These are phyloP conservation scores for Daldinia vernicosa DNA, from an alignment of 495 filamentous ascomycete species.

Conservation along the genomic window DNA sequence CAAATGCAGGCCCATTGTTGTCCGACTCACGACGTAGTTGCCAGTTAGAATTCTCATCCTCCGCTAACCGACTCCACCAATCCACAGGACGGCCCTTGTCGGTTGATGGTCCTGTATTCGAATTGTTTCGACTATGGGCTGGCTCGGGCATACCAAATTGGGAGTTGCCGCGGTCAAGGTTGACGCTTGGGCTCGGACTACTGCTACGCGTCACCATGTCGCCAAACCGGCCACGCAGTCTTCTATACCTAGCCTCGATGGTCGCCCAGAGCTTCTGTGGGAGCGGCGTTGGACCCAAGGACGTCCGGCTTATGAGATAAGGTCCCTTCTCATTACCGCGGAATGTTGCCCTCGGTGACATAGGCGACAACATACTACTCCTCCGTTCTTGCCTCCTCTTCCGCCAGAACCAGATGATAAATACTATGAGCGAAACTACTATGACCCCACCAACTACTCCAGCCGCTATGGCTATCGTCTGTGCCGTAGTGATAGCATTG, in stretches of 20 bases:
- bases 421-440: slow-evolving; percentile 54
- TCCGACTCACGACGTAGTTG: slow-evolving; percentile 42
- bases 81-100: slow-evolving; percentile 50
- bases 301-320: slow-evolving; percentile 54
- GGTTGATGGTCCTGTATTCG: slow-evolving; percentile 36
- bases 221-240: slow-evolving; percentile 50
- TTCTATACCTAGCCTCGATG: slow-evolving; percentile 50
- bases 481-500: slow-evolving; percentile 44
- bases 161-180: slow-evolving; percentile 60
- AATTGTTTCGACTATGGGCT: slow-evolving; percentile 52
- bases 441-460: slow-evolving; percentile 61
- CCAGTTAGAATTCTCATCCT: slow-evolving; percentile 50
- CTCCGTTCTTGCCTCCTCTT: slow-evolving; percentile 51
- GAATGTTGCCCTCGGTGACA: slow-evolving; percentile 45
- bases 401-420: slow-evolving; percentile 60
- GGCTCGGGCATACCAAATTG: slow-evolving; percentile 57
- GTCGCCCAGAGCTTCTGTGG: slow-evolving; percentile 50
- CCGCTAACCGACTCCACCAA: slow-evolving; percentile 54
- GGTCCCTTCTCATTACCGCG: slow-evolving; percentile 48
- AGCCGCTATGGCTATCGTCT: slow-evolving; percentile 56
- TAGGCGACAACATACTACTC: slow-evolving; percentile 57
- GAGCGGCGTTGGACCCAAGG: slow-evolving; percentile 54
- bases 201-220: slow-evolving; percentile 49
- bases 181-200: slow-evolving; percentile 54
- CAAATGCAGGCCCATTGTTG: slow-evolving; percentile 18